Evolutionary conservation across 768 basidiomycete species (phyloP).

Genomic region (Cystofilobasidium capitatum): DNA sequence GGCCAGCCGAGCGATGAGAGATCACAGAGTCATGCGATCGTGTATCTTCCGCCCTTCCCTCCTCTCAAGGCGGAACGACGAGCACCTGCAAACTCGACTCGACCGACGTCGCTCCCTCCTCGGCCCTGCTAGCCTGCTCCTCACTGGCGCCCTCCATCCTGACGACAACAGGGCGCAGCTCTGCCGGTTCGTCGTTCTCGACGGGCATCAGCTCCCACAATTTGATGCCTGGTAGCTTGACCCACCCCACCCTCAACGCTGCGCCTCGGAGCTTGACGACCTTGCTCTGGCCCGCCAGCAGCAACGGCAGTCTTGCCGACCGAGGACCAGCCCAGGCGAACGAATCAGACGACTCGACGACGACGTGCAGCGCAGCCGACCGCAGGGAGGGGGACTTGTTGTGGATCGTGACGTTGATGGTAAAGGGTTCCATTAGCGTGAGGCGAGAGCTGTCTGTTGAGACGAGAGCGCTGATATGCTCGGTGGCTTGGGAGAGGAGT

Average conservation of each 20-base stretch:
- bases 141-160: not conserved
- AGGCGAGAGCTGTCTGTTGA: constrained; percentile 40
- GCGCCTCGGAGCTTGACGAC: not conserved
- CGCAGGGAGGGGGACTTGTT: constrained; percentile 56
- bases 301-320: constrained; percentile 54
- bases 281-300: constrained; percentile 53
- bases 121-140: too few relatives aligned
- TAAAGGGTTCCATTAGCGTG: constrained; percentile 41
- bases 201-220: constrained; percentile 25
- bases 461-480: constrained; percentile 48
- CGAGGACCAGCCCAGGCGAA: constrained; percentile 75
- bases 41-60: not conserved
- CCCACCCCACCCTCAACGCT: constrained; percentile 15
- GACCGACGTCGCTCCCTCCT: not conserved
- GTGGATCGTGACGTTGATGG: constrained; percentile 46
- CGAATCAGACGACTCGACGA: constrained; percentile 62
- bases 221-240: constrained; percentile 28
- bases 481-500: constrained; percentile 38
- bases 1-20: too few relatives aligned
- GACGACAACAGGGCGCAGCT: constrained; percentile 3
- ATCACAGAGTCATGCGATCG: not conserved
- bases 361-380: constrained; percentile 60
- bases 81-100: not conserved
- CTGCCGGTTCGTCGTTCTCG: not conserved
- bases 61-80: not conserved